Evolutionary conservation across 2,329 filamentous ascomycete species (phyloP).

Genomic region (Aureobasidium namibiae): DNA sequence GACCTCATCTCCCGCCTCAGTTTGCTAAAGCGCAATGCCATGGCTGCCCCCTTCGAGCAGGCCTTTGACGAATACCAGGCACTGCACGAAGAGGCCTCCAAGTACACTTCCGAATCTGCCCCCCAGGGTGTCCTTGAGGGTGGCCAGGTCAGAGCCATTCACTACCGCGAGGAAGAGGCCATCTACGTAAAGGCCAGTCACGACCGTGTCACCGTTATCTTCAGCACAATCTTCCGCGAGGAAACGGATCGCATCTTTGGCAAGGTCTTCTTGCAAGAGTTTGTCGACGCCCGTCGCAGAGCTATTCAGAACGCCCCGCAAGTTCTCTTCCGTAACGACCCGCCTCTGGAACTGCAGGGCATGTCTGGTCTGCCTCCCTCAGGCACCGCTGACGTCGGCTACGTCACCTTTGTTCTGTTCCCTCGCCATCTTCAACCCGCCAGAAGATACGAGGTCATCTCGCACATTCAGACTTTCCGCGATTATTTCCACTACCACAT

Average conservation of each 20-base stretch:
- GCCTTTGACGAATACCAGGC: constrained; percentile 89
- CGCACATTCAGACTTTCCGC: constrained; percentile 98
- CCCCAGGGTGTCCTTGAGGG: constrained; percentile 85
- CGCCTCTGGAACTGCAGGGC: constrained; percentile 81
- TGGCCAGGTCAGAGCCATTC: constrained; percentile 87
- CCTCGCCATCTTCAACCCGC: constrained; percentile 87
- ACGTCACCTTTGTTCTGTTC: constrained; percentile 97
- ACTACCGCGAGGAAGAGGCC: constrained; percentile 97
- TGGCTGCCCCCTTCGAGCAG: constrained; percentile 97
- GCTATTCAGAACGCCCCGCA: constrained; percentile 98
- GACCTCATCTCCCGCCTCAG: constrained; percentile 81
- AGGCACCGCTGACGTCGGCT: constrained; percentile 80
- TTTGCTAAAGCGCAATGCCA: constrained; percentile 92
- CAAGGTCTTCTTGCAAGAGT: constrained; percentile 97
- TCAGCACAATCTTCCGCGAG: constrained; percentile 95
- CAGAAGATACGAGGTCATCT: constrained; percentile 89
- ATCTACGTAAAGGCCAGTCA: constrained; percentile 98
- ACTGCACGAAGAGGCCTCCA: constrained; percentile 78
- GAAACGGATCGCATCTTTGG: constrained; percentile 97
- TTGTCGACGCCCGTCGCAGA: constrained; percentile 88
- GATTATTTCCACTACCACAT: constrained; percentile 99
- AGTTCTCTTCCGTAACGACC: constrained; percentile 90
- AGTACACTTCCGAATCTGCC: constrained; percentile 88
- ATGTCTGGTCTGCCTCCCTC: constrained; percentile 72
- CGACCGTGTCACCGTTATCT: constrained; percentile 97